Conservation (phyloP, 371 early-diverging fungal species). For the Phascolomyces articulosus region DNA sequence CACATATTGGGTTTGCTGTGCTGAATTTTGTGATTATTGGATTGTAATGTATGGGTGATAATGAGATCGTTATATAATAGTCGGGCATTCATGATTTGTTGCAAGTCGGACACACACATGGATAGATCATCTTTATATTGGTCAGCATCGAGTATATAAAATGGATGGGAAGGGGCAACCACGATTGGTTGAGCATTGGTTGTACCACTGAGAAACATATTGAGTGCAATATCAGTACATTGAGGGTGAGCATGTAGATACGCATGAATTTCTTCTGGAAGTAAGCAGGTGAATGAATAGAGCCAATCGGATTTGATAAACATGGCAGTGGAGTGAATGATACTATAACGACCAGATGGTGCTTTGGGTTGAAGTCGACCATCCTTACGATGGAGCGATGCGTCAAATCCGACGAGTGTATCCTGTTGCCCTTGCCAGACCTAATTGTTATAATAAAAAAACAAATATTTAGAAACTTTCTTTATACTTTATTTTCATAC, state of each 20-base stretch:
- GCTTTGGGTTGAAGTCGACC: neutral
- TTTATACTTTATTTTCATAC: no score
- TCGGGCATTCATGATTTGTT: neutral
- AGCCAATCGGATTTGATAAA: constrained; percentile 32
- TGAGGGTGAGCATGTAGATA: constrained; percentile 27
- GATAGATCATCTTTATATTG: neutral
- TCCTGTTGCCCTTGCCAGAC: constrained; percentile 9
- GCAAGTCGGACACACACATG: neutral
- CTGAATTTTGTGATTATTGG: neutral
- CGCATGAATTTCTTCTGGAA: constrained; percentile 30
- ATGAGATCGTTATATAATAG: neutral
- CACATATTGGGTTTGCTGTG: neutral
- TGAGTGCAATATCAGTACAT: constrained; percentile 27
- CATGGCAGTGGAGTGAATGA: constrained; percentile 24
- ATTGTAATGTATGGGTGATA: neutral
- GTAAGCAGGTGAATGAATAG: constrained; percentile 33
- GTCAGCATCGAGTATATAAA: neutral
- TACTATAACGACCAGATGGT: constrained; percentile 21
- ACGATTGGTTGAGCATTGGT: constrained; percentile 10
- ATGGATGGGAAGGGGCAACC: neutral
- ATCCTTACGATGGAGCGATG: neutral
- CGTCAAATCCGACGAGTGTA: constrained; percentile 7
- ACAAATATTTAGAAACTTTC: no score
- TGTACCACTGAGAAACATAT: constrained; percentile 32
- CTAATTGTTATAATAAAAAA: no score